Evolutionary conservation across 176 grass and related monocot genomes (phyloP).

Genomic region (Olyra latifolia): DNA sequence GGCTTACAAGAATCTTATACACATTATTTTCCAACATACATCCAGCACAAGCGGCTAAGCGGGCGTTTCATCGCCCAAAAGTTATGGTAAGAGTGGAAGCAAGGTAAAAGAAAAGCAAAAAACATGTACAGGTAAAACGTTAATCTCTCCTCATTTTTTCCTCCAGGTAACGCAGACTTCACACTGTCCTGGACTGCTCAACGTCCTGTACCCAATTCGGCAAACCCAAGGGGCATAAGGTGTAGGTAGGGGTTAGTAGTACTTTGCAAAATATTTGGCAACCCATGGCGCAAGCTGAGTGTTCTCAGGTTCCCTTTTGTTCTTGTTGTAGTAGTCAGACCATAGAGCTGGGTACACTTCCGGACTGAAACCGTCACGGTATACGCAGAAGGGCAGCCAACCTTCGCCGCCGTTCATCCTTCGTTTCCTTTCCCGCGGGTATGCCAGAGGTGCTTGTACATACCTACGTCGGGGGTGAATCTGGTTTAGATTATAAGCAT

Average conservation of each 20-base stretch:
- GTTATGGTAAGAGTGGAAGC: conserved; percentile 29
- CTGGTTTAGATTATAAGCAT: conserved; percentile 6
- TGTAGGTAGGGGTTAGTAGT: conserved; percentile 37
- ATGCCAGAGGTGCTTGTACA: conserved; percentile 86
- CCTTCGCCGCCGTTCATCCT: conserved; percentile 68
- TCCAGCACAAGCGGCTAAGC: conserved; percentile 28
- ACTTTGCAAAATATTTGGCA: conserved; percentile 73
- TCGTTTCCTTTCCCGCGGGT: conserved; percentile 81
- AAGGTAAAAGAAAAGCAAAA: conserved; percentile 9
- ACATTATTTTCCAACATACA: conserved; percentile 51
- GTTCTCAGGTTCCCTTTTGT: conserved; percentile 82
- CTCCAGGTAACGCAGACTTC: conserved; percentile 31
- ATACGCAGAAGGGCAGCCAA: conserved; percentile 92
- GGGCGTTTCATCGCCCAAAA: conserved; percentile 41
- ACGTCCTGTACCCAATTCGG: conserved; percentile 12
- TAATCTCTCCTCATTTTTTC: conserved; percentile 12
- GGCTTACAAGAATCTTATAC: conserved; percentile 52
- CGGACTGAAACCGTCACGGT: conserved; percentile 66
- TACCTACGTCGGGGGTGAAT: conserved; percentile 44
- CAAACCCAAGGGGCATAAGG: background rate
- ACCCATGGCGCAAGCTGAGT: conserved; percentile 93
- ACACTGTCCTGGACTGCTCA: conserved; percentile 15
- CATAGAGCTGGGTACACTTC: conserved; percentile 75
- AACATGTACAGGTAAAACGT: conserved; percentile 54
- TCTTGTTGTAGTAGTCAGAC: conserved; percentile 85